These are phyloP conservation scores for Lentinula lateritia DNA, from an alignment of 768 basidiomycete species.

Conservation along the genomic window DNA sequence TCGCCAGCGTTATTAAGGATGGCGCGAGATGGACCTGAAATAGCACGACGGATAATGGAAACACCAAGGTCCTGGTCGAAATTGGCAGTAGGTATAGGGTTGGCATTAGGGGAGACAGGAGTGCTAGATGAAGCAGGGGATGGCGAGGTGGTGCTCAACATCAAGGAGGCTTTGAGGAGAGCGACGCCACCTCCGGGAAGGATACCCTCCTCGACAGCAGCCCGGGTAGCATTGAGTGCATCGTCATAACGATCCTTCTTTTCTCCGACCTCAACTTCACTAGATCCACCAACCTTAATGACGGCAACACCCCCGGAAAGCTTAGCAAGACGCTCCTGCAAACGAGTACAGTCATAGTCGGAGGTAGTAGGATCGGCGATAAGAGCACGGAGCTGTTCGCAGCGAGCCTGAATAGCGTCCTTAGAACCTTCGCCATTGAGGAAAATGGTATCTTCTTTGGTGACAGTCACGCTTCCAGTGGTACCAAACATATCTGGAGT, in stretches of 20 bases:
- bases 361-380: constrained; percentile 78
- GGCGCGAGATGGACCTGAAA: constrained; percentile 78
- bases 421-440: constrained; percentile 93
- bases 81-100: constrained; percentile 76
- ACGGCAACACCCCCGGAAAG: constrained; percentile 94
- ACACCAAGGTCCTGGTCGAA: constrained; percentile 98
- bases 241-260: constrained; percentile 99
- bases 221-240: constrained; percentile 95
- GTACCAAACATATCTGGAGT: constrained; percentile 73
- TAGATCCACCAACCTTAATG: constrained; percentile 93
- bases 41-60: constrained; percentile 82
- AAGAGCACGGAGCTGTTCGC: constrained; percentile 90
- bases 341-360: constrained; percentile 91
- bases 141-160: constrained; percentile 50
- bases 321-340: constrained; percentile 97
- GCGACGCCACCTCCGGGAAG: constrained; percentile 96
- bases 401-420: constrained; percentile 67
- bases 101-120: constrained; percentile 50
- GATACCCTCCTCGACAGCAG: constrained; percentile 97
- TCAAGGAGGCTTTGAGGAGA: constrained; percentile 77
- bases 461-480: constrained; percentile 88
- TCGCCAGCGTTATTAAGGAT: constrained; percentile 95
- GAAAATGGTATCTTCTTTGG: constrained; percentile 98
- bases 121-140: constrained; percentile 43
- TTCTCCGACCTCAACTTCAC: constrained; percentile 96